phyloP scores from a whole-genome alignment of 257 asterid species.

The Petrea volubilis region DNA sequence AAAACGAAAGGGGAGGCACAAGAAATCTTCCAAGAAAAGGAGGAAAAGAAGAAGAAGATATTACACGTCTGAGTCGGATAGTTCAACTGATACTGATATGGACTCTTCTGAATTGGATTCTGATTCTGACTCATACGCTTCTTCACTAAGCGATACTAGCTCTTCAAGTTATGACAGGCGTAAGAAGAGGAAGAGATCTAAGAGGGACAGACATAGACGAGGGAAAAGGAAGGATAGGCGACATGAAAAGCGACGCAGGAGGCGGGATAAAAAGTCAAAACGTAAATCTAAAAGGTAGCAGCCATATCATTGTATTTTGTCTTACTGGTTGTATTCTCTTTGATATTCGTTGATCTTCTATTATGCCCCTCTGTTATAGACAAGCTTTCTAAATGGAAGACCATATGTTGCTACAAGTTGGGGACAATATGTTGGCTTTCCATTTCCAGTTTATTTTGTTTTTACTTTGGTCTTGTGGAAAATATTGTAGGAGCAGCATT shows the following conservation, averaged over 20 bases:
- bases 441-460: too few relatives aligned
- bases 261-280: slow-evolving; percentile 76
- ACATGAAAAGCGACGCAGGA: slow-evolving; percentile 77
- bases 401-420: background rate
- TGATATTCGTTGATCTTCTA: background rate
- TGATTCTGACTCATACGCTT: slow-evolving; percentile 62
- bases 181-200: slow-evolving; percentile 85
- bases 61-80: slow-evolving; percentile 85
- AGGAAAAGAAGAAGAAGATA: slow-evolving; percentile 74
- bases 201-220: slow-evolving; percentile 69
- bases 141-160: slow-evolving; percentile 81
- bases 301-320: background rate
- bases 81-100: slow-evolving; percentile 63
- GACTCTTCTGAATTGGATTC: slow-evolving; percentile 88
- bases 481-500: slow-evolving; percentile 50
- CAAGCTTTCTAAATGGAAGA: background rate
- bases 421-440: too few relatives aligned
- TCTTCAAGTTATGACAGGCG: slow-evolving; percentile 77
- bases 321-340: background rate
- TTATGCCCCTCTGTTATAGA: background rate
- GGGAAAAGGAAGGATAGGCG: slow-evolving; percentile 68
- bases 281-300: slow-evolving; percentile 76
- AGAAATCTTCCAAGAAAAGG: slow-evolving; percentile 68
- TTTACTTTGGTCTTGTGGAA: slow-evolving; percentile 1
- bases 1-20: slow-evolving; percentile 72